Conservation (phyloP, 1,284 basidiomycete species). For the Austroboletus rostrupii region DNA sequence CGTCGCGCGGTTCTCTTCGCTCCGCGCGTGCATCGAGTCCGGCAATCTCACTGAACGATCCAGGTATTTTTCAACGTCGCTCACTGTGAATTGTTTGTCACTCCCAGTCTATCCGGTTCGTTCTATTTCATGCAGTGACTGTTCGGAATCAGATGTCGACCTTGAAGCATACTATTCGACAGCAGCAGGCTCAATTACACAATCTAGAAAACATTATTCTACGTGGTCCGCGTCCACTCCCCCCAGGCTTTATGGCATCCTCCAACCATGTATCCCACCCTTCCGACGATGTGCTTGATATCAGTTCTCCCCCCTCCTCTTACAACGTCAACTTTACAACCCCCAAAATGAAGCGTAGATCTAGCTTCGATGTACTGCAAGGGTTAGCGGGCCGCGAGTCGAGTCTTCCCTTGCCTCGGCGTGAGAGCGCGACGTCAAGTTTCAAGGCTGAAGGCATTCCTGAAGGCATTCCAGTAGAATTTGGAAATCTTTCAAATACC, state of each 20-base stretch:
- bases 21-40: slow-evolving; percentile 51
- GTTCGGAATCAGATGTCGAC: slow-evolving; percentile 71
- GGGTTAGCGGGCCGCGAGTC: slow-evolving; percentile 72
- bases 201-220: slow-evolving; percentile 61
- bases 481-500: slow-evolving; percentile 37
- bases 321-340: slow-evolving; percentile 33
- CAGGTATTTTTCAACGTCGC: slow-evolving; percentile 41
- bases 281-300: slow-evolving; percentile 34
- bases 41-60: slow-evolving; percentile 48
- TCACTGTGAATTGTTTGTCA: slow-evolving; percentile 26
- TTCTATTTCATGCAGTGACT: slow-evolving; percentile 45
- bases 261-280: slow-evolving; percentile 31
- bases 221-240: slow-evolving; percentile 56
- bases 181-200: slow-evolving; percentile 71
- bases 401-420: slow-evolving; percentile 60
- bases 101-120: slow-evolving; percentile 25
- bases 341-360: slow-evolving; percentile 51
- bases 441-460: slow-evolving; percentile 52
- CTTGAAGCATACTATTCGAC: slow-evolving; percentile 71
- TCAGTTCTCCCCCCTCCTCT: slow-evolving; percentile 36
- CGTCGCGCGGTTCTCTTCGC: slow-evolving; percentile 53
- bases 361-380: slow-evolving; percentile 68
- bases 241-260: slow-evolving; percentile 39
- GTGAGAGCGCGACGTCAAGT: slow-evolving; percentile 37
- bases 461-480: slow-evolving; percentile 67